A percentile compares a stretch with the other conserved stretches of the same genome.
phyloP scores from a whole-genome alignment of 257 asterid genomes.

The Verbena officinalis region DNA sequence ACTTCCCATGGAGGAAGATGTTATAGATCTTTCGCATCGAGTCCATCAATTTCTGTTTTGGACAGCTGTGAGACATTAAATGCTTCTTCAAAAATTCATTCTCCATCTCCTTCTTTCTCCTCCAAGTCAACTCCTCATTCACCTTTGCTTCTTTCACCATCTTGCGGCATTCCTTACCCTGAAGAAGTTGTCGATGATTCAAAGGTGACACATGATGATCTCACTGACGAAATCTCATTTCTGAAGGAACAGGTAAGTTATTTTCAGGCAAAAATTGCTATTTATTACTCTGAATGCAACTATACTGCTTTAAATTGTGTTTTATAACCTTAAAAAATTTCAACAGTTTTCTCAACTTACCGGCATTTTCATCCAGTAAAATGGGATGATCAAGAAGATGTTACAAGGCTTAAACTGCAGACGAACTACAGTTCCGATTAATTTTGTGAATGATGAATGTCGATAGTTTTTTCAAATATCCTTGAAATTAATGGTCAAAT shows the following conservation, averaged over 20 bases:
- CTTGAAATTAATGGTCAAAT: conserved; percentile 11
- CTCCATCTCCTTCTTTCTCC: conserved; percentile 51
- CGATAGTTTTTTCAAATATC: neutral
- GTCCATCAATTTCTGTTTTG: conserved; percentile 43
- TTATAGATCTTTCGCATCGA: conserved; percentile 35
- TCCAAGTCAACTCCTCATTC: conserved; percentile 40
- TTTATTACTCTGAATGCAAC: conserved; percentile 11
- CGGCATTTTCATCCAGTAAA: neutral
- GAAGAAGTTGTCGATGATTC: conserved; percentile 43
- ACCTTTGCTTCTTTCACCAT: conserved; percentile 36
- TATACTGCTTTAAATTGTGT: neutral
- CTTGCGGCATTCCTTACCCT: conserved; percentile 35
- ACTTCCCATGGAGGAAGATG: conserved; percentile 33
- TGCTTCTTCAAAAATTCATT: conserved; percentile 39
- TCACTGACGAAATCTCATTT: conserved; percentile 50
- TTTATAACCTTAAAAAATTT: neutral
- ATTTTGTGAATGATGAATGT: conserved; percentile 5
- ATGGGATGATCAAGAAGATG: neutral
- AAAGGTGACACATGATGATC: conserved; percentile 44
- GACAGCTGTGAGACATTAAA: conserved; percentile 45
- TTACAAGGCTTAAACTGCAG: conserved; percentile 1
- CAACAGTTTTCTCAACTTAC: no score
- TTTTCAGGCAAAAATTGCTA: neutral
- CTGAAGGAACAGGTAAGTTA: conserved; percentile 63
- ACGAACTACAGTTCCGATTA: neutral